These are phyloP conservation scores for Cephaloascus albidus DNA, from an alignment of 805 yeast genomes.

Conservation along the genomic window DNA sequence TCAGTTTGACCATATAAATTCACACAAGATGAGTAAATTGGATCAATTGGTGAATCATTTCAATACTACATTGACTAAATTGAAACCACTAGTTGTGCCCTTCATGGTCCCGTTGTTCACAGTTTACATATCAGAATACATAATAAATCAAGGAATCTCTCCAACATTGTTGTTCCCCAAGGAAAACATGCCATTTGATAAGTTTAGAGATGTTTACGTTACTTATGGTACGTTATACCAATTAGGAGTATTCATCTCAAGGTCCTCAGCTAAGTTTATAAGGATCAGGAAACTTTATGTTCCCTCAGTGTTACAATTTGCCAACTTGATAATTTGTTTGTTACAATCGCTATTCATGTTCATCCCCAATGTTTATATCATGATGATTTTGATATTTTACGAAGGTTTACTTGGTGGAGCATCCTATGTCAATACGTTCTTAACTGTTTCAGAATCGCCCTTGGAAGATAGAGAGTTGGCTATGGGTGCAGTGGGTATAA, in stretches of 20 bases:
- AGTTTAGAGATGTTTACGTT: slow-evolving; percentile 81
- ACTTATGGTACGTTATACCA: slow-evolving; percentile 87
- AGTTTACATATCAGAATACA: slow-evolving; percentile 81
- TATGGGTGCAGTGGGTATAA: slow-evolving; percentile 74
- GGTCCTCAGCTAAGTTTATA: slow-evolving; percentile 68
- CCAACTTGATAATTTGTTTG: slow-evolving; percentile 51
- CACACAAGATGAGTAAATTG: not conserved
- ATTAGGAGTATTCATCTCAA: slow-evolving; percentile 83
- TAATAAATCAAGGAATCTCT: slow-evolving; percentile 84
- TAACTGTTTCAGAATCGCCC: slow-evolving; percentile 55
- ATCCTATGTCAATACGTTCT: slow-evolving; percentile 82
- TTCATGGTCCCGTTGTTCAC: slow-evolving; percentile 79
- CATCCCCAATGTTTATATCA: slow-evolving; percentile 49
- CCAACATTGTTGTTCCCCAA: slow-evolving; percentile 82
- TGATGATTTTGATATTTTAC: slow-evolving; percentile 62
- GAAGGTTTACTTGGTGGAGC: slow-evolving; percentile 91
- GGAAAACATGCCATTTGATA: slow-evolving; percentile 55
- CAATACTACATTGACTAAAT: slow-evolving; percentile 9
- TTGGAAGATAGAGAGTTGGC: slow-evolving; percentile 59
- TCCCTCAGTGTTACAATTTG: slow-evolving; percentile 56
- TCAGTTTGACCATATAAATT: too few relatives aligned
- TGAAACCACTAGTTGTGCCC: slow-evolving; percentile 42
- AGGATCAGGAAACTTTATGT: slow-evolving; percentile 50
- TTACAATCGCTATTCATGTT: slow-evolving; percentile 55
- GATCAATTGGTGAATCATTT: slow-evolving; percentile 8